These are phyloP conservation scores for Thielaviopsis cerberus DNA, from an alignment of 2,329 filamentous ascomycete species.

Conservation along the genomic window DNA sequence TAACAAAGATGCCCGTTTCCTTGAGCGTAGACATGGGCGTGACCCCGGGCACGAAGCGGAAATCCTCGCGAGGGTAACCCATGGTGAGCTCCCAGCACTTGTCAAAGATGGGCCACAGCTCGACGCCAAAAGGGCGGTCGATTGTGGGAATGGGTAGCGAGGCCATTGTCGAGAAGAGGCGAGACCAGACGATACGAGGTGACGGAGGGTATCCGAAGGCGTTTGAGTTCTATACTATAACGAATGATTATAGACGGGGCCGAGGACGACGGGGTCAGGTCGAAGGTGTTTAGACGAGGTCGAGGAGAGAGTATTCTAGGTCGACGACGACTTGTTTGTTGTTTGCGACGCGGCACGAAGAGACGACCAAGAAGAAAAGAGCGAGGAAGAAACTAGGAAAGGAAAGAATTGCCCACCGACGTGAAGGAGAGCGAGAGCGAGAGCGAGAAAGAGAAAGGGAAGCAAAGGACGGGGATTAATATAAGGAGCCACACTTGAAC, in stretches of 20 bases:
- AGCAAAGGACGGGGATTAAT: background rate
- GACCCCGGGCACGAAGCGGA: constrained; percentile 60
- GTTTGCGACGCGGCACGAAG: background rate
- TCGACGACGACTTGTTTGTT: background rate
- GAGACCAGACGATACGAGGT: background rate
- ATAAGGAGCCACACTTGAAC: background rate
- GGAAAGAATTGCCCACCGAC: background rate
- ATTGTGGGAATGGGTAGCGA: constrained; percentile 44
- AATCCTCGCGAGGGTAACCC: constrained; percentile 73
- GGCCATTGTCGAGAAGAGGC: constrained; percentile 14
- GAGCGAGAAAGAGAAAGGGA: background rate
- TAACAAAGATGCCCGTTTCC: constrained; percentile 60
- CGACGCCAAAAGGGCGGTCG: constrained; percentile 78
- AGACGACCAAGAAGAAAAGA: background rate
- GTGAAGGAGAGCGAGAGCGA: background rate
- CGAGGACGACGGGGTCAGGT: background rate
- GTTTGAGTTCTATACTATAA: too few relatives aligned
- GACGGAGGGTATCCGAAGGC: background rate
- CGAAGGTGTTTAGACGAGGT: background rate
- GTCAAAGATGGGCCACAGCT: constrained; percentile 87
- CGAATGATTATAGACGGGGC: background rate
- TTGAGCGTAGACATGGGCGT: constrained; percentile 83
- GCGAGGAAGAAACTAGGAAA: background rate
- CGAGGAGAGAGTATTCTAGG: background rate
- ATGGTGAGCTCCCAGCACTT: constrained; percentile 58